Evolutionary conservation across 768 basidiomycete species (phyloP).

Genomic region (Neoboletus brunneissimus): DNA sequence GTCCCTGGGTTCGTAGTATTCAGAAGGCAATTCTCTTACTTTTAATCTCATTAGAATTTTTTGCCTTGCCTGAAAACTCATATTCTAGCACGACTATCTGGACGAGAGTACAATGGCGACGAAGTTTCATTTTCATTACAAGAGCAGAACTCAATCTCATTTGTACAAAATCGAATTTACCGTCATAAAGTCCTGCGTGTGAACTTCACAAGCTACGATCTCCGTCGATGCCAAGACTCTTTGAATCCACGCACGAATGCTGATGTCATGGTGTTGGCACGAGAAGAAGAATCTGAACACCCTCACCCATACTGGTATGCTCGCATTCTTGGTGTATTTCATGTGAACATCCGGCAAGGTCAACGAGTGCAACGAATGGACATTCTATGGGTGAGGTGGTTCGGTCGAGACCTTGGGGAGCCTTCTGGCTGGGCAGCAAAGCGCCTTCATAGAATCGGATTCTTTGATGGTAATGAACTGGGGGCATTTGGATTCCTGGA

Average conservation of each 20-base stretch:
- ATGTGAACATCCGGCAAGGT: background rate
- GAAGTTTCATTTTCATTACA: background rate
- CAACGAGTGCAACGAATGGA: background rate
- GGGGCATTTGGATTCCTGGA: background rate
- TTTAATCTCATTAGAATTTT: no score
- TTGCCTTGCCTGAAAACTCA: no score
- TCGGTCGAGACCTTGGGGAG: background rate
- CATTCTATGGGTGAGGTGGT: background rate
- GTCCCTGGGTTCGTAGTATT: no score
- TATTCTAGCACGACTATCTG: background rate
- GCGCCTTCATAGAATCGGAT: background rate
- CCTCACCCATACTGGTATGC: background rate
- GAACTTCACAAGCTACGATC: background rate
- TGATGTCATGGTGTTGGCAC: background rate
- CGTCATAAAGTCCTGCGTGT: background rate
- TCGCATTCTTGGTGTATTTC: background rate
- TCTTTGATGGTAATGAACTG: background rate
- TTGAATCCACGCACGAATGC: background rate
- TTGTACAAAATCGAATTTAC: background rate
- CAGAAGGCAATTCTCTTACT: no score
- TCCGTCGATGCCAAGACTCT: background rate
- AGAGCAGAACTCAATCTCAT: background rate
- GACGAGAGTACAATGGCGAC: background rate
- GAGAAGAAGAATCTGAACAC: background rate
- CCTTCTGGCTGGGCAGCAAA: background rate